Conservation (phyloP, 1,284 basidiomycete species). For the Schizophyllum amplum region DNA sequence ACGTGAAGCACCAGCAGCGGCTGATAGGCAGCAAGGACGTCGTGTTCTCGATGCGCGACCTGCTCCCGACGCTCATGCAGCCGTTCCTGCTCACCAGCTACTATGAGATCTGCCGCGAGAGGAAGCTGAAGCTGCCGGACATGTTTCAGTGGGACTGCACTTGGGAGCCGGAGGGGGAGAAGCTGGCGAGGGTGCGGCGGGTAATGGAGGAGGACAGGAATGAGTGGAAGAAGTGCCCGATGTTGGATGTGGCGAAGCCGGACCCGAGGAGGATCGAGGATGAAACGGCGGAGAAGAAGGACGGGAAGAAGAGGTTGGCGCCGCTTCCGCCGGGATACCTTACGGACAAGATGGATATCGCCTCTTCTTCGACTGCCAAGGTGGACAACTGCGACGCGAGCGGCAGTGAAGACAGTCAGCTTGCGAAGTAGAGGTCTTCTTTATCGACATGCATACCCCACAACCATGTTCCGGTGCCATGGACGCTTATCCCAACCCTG, state of each 20-base stretch:
- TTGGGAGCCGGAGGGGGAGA: constrained; percentile 13
- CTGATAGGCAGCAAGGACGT: constrained; percentile 11
- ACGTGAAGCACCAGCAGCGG: constrained; percentile 13
- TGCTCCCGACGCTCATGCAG: constrained; percentile 15
- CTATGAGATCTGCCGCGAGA: constrained; percentile 16
- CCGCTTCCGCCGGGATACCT: background rate
- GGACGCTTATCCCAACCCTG: too few species aligned
- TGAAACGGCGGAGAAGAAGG: background rate
- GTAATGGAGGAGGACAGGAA: constrained; percentile 6
- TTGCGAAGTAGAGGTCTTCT: too few species aligned
- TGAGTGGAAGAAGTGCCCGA: background rate
- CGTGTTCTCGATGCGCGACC: constrained; percentile 11
- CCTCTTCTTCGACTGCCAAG: too few species aligned
- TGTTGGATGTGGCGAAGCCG: background rate
- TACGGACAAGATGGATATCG: background rate
- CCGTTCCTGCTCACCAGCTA: constrained; percentile 15
- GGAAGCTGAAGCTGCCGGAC: constrained; percentile 12
- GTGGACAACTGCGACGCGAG: too few species aligned
- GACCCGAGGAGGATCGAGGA: background rate
- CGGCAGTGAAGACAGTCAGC: too few species aligned
- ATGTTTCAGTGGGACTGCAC: constrained; percentile 15
- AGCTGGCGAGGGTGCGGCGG: constrained; percentile 6
- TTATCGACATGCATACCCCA: too few species aligned
- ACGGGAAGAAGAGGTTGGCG: background rate
- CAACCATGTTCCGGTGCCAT: too few species aligned